Base-by-base conservation (phyloP, 129 eudicot genomes). In the Escallonia rubra region DNA sequence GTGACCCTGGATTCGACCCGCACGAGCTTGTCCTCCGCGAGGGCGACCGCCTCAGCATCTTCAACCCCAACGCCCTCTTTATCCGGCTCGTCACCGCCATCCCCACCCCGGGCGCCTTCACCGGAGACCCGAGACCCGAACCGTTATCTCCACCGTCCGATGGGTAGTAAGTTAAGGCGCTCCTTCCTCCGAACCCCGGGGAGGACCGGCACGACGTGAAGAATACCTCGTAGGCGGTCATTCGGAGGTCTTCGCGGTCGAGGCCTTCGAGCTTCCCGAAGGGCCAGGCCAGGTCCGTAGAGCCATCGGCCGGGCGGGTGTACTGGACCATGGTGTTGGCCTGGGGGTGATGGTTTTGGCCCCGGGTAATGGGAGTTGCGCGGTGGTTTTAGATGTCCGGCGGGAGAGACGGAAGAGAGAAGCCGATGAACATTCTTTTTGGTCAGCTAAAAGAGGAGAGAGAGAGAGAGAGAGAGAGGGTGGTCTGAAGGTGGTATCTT, bases 61-160 rank as follows among this genome's bases (percentile, higher is more conserved):
- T 86, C 63, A 93, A 67, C 38, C 98, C 98, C 65, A 93, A 76
- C 4, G 95, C 91, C 81, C 83, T 81, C 71, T 93, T 93, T 13
- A 93, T 80, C 69, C 83, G 53, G 83, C 98, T 93, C 1, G 88
- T 85, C 65, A 85, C 82, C 47, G 88, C 80, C 86, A 82, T 82
- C 59, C 81, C 79, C 46, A 71, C 79, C 61, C 84, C 84, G 3
- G 50, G 63, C 15, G 72, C 69, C 60, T 59, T 72, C 54, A 43
- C 15, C 16, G 78, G 75, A 1, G 84, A 66, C 48, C 83, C 74
- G 5, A 63, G 63, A 8, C 69, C 34, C 3, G 46, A 63, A 40
- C 76, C 70, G 41, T 49, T 76, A 3, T 57, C 74, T 10, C 76
- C 61, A 10, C 57, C 68, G 7, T 72, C 73, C 0, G 75, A 59